phyloP scores from a whole-genome alignment of 345 rosid genomes.

The Reutealis trisperma region DNA sequence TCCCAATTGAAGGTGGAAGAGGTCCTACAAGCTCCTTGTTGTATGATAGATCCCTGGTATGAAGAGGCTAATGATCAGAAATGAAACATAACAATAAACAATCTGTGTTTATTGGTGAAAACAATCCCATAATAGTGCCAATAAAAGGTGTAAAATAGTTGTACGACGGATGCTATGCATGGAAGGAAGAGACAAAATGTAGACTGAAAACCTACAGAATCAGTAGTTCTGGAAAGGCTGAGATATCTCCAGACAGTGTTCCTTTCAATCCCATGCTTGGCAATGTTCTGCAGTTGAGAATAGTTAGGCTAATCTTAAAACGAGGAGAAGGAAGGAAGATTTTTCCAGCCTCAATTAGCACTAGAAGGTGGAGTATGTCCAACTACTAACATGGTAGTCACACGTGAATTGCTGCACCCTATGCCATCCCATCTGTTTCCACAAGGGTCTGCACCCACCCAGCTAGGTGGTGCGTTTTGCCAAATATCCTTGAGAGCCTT shows the following conservation, averaged over 20 bases:
- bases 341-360: background rate
- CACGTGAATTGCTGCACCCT: constrained; percentile 45
- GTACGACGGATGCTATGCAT: background rate
- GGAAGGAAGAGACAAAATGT: background rate
- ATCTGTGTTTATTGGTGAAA: background rate
- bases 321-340: background rate
- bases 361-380: background rate
- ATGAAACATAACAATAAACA: background rate
- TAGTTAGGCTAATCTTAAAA: background rate
- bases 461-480: constrained; percentile 54
- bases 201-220: constrained; percentile 53
- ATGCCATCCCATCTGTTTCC: constrained; percentile 71
- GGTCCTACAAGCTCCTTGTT: constrained; percentile 62
- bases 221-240: constrained; percentile 53
- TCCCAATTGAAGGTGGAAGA: constrained; percentile 62
- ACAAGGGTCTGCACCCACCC: constrained; percentile 79
- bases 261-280: constrained; percentile 60
- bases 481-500: constrained; percentile 40
- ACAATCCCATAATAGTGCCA: background rate
- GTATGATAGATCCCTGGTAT: constrained; percentile 77
- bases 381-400: constrained; percentile 56
- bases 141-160: background rate
- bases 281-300: constrained; percentile 54
- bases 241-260: constrained; percentile 52
- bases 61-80: constrained; percentile 22